Conservation (phyloP, 306 rosid genomes). For the Inga oerstediana region DNA sequence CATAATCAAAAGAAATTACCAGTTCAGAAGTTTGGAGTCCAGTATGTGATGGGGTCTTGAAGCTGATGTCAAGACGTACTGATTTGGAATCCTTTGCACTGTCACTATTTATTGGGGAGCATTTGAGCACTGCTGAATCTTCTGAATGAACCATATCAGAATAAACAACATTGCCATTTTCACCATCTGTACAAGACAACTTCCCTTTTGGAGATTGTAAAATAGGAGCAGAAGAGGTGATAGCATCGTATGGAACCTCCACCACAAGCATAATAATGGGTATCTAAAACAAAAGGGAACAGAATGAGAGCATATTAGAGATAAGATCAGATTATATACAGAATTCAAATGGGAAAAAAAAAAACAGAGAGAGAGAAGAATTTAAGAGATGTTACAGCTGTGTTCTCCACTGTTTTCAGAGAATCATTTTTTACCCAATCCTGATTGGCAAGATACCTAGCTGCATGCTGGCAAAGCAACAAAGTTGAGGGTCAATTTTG, state of each 20-base stretch:
- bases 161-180: constrained; percentile 38
- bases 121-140: constrained; percentile 49
- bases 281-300: constrained; percentile 45
- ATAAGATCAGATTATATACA: background rate
- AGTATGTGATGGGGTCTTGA: constrained; percentile 69
- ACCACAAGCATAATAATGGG: constrained; percentile 79
- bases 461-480: constrained; percentile 67
- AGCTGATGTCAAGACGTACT: constrained; percentile 71
- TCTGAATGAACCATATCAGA: constrained; percentile 46
- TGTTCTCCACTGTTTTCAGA: constrained; percentile 71
- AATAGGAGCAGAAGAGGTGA: constrained; percentile 52
- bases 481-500: constrained; percentile 7
- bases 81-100: constrained; percentile 47
- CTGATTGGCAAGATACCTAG: constrained; percentile 73
- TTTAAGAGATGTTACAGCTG: constrained; percentile 53
- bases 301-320: constrained; percentile 29
- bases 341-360: background rate
- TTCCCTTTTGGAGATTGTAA: constrained; percentile 70
- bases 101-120: constrained; percentile 44
- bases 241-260: constrained; percentile 64
- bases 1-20: constrained; percentile 43
- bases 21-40: constrained; percentile 72
- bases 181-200: constrained; percentile 37
- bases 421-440: constrained; percentile 79
- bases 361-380: background rate